Evolutionary conservation across 768 basidiomycete species (phyloP), one percentile per base, ranked within the genome.

Genomic region (Epithele typhae): DNA sequence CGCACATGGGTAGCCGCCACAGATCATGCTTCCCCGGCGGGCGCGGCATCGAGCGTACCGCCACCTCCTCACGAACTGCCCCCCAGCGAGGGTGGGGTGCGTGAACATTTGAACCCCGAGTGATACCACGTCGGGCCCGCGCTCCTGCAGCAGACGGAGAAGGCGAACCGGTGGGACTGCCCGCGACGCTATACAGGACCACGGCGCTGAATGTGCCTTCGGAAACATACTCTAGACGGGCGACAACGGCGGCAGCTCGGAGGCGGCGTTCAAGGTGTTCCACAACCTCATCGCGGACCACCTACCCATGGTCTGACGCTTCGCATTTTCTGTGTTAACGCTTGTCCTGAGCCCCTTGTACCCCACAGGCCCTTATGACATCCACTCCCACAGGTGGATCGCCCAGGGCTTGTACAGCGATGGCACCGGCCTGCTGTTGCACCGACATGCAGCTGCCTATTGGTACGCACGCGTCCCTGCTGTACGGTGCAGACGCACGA

Each of bases 101-200:
- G 66, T 78, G 3, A 86, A n/a, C n/a, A n/a, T n/a, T n/a, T n/a
- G n/a, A n/a, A 79, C 43, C 79, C 81, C 25, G 66, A 79, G 4
- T 76, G 84, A 35, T 87, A 90, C 66, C 81, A 79, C 58, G 81
- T 89, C n/a, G 81, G 84, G 4, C 79, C 88, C 76, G 73, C 82
- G 0, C 67, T 90, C 9, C 72, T 89, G 27, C 61, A 71, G 0
- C 76, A 82, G 43, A 68, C 77, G 3, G 79, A 87, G 60, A 62
- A 65, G 18, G 66, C 68, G 19, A 68, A 82, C 9, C 76, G 85
- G 4, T 88, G 86, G 86, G 82, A 85, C 21, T 59, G 9, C 71
- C 84, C 3, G 77, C 84, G 51, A 81, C 84, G 3, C 61, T 90
- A 35, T 88, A 78, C 57, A 77, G 74, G 0, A 74, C 68, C 32